These are phyloP conservation scores for Geotrichum siamense DNA, from an alignment of 1,139 yeast genomes.

Conservation along the genomic window DNA sequence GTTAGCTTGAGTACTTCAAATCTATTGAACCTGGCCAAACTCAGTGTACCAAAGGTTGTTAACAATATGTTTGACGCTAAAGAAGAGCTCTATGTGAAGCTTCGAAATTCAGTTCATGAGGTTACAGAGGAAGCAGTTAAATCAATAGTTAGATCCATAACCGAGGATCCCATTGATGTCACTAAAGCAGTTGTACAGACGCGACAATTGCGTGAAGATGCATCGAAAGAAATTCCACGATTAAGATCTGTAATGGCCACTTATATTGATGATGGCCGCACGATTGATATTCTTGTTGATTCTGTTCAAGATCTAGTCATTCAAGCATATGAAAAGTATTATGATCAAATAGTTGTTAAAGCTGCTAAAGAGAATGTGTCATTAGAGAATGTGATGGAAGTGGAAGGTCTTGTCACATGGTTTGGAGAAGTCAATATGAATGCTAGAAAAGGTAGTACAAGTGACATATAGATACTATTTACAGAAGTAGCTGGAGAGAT, in stretches of 20 bases:
- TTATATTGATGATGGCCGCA: constrained; percentile 42
- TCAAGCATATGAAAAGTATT: constrained; percentile 43
- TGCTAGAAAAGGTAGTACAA: constrained; percentile 20
- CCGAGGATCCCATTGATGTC: constrained; percentile 26
- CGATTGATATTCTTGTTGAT: constrained; percentile 47
- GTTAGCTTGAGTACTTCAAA: constrained; percentile 35
- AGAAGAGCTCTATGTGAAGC: constrained; percentile 63
- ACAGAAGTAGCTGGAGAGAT: no score
- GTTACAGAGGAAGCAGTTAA: constrained; percentile 44
- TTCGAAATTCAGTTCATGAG: constrained; percentile 62
- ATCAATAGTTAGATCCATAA: constrained; percentile 32
- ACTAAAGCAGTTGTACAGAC: constrained; percentile 33
- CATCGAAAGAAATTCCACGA: constrained; percentile 48
- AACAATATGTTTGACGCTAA: constrained; percentile 83
- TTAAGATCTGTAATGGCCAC: constrained; percentile 45
- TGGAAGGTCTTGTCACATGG: constrained; percentile 46
- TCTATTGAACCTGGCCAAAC: constrained; percentile 53
- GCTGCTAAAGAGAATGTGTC: constrained; percentile 21
- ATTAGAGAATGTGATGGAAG: constrained; percentile 29
- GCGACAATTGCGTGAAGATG: constrained; percentile 42
- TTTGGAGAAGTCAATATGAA: constrained; percentile 41
- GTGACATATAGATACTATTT: no score
- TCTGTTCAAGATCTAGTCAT: constrained; percentile 53
- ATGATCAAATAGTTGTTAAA: constrained; percentile 29
- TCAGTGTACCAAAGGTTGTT: constrained; percentile 74